These are phyloP conservation scores for Avena insularis DNA, from an alignment of 176 grass and related monocot species.

Conservation along the genomic window DNA sequence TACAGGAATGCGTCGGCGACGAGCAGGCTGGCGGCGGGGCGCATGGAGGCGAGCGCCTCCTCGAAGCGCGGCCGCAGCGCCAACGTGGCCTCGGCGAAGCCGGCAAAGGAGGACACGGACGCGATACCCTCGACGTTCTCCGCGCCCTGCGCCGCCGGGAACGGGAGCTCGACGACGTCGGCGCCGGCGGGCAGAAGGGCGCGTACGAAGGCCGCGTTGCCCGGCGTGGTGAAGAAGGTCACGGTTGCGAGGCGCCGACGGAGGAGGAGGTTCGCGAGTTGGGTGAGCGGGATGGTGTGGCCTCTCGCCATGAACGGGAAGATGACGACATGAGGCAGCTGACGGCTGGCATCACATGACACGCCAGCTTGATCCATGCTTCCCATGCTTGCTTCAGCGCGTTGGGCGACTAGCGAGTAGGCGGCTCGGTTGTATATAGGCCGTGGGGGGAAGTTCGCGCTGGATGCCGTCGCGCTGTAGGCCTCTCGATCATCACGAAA, in stretches of 20 bases:
- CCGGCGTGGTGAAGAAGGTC: slow-evolving; percentile 48
- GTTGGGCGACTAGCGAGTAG: not conserved
- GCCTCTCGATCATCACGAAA: not conserved
- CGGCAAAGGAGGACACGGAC: not conserved
- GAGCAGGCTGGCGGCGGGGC: slow-evolving; percentile 14
- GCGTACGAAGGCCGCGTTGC: slow-evolving; percentile 42
- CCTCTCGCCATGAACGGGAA: slow-evolving; percentile 48
- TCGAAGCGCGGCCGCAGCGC: slow-evolving; percentile 48
- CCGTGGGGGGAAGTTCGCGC: not conserved
- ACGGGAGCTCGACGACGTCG: slow-evolving; percentile 46
- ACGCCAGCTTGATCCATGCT: not conserved
- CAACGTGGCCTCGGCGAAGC: slow-evolving; percentile 30
- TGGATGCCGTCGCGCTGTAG: not conserved
- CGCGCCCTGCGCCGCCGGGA: not conserved
- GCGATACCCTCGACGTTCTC: slow-evolving; percentile 31
- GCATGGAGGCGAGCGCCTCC: slow-evolving; percentile 19
- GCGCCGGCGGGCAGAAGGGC: slow-evolving; percentile 32
- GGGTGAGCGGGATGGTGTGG: slow-evolving; percentile 42
- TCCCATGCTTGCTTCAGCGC: not conserved
- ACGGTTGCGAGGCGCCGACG: slow-evolving; percentile 27
- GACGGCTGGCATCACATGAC: not conserved
- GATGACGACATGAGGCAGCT: slow-evolving; percentile 28
- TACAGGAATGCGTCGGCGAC: slow-evolving; percentile 35
- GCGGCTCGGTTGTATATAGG: not conserved
- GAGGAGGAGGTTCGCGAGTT: slow-evolving; percentile 38